Evolutionary conservation across 164 flowering plant genomes (phyloP), one percentile per base, ranked within the genome.

Genomic region (Magnolia sinica): DNA sequence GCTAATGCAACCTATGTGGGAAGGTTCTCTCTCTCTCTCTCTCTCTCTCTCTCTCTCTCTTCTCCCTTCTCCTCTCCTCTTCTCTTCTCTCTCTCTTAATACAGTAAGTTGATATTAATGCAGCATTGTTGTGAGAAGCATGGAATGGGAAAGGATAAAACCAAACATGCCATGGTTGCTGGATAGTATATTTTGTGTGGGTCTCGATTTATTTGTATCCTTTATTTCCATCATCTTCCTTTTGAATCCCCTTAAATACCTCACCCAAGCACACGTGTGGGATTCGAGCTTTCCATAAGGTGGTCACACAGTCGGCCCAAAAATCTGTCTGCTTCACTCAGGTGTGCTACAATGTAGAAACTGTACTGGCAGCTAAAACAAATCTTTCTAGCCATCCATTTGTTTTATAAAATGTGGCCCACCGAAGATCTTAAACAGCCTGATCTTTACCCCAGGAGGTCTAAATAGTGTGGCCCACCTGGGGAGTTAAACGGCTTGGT

Each of bases 131-230:
- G 90, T 87, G 50, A 88, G 97, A 83, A 88, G 83, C 73, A 84
- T 87, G 0, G 91, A 88, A 64, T 92, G 96, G 96, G 79, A 78
- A 1, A 89, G 74, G 31, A 86, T 88, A 50, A 88, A 88, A 79
- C 87, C 98, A 1, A 94, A 92, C 79, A 71, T 94, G 89, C 96
- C 98, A n/a, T 94, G 98, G 98, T 73, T 94, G 86, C 83, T 94
- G 73, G 98, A 94, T 85, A 97, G 97, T 11, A 77, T 77, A 16
- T 93, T 86, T 20, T 94, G 98, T 77, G 97, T 94, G 76, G 78
- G 71, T 51, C 90, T 93, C 2, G 98, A 93, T 81, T 72, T 89
- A 75, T 90, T 91, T 81, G 98, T 93, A 93, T 91, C 96, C 96
- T 88, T 80, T 78, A 18, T 16, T 9, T 22, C 23, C 49, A 10